phyloP scores from a whole-genome alignment of 225 moss, liverwort and hornwort genomes.

The Antitrichia curtipendula region DNA sequence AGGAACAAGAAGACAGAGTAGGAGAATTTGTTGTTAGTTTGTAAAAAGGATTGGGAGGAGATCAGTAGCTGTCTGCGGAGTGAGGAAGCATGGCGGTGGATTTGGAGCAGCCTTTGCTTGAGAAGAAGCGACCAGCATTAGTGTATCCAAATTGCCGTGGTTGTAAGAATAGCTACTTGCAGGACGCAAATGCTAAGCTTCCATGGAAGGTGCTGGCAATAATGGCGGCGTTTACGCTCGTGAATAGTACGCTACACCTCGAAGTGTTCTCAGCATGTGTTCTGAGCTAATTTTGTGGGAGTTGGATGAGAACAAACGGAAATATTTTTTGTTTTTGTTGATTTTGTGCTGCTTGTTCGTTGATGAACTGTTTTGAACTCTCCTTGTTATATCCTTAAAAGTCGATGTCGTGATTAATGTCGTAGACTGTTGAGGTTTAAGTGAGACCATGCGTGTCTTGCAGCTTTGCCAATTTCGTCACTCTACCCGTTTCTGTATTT shows the following conservation, averaged over 20 bases:
- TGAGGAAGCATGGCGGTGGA: constrained; percentile 11
- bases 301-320: neutral
- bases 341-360: neutral
- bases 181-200: constrained; percentile 24
- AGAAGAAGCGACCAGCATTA: neutral
- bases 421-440: neutral
- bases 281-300: neutral
- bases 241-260: constrained; percentile 21
- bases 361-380: neutral
- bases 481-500: constrained; percentile 84
- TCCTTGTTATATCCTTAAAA: neutral
- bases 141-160: constrained; percentile 50
- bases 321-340: too few relatives aligned
- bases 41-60: neutral
- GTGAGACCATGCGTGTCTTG: neutral
- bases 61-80: neutral
- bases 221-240: constrained; percentile 37
- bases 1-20: neutral
- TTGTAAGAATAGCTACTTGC: constrained; percentile 44
- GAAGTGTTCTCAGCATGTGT: neutral
- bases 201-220: constrained; percentile 28
- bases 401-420: neutral
- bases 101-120: constrained; percentile 43
- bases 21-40: neutral
- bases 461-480: constrained; percentile 82